Base-by-base conservation (phyloP, 352 stramenopile species). In the Globisporangium radiosum region DNA sequence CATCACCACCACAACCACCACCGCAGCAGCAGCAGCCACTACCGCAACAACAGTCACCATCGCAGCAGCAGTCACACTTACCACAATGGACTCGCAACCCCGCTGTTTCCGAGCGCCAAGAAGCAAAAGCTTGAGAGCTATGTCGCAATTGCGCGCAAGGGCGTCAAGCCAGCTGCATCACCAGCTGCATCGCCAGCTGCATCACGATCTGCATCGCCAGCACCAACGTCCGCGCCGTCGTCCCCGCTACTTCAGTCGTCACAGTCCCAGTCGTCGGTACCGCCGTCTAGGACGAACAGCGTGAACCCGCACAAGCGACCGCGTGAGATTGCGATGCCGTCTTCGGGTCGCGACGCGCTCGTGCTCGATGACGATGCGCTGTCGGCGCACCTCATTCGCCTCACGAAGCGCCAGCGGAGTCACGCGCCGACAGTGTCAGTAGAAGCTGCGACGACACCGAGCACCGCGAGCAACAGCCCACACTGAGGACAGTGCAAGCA, bases 371-470 rank as follows among this genome's bases (percentile, higher is more conserved):
- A 64, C 19, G 63, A 70, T n/a, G 49, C 52, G 25, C 40, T 63
- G 36, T 54, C 62, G 1, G 62, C 62, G 42, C 55, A 67, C 48
- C 58, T 69, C 9, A 64, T 72, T 11, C 72, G 70, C 51, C 65
- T 71, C 59, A 78, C 57, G 48, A 85, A 85, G 63, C 75, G 75
- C 51, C 75, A 76, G 52, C 81, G 81, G 64, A 76, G 43, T 56
- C 45, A 67, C 42, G 49, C 36, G 10, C 8, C 37, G 50, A 9
- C n/a, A 55, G 48, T 9, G 11, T 39, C 4, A 56, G 57, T 7
- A 19, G 33, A 7, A 44, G 40, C 40, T 11, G 40, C 40, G 40
- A 44, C 40, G 19, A 51, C 52, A 47, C 19, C 15, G 25, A 42
- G 47, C 13, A 19, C 33, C 9, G 5, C 25, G 25, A 43, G 49